These are phyloP conservation scores for Exutisphaerella laricina DNA, from an alignment of 2,329 filamentous ascomycete genomes.

Conservation along the genomic window DNA sequence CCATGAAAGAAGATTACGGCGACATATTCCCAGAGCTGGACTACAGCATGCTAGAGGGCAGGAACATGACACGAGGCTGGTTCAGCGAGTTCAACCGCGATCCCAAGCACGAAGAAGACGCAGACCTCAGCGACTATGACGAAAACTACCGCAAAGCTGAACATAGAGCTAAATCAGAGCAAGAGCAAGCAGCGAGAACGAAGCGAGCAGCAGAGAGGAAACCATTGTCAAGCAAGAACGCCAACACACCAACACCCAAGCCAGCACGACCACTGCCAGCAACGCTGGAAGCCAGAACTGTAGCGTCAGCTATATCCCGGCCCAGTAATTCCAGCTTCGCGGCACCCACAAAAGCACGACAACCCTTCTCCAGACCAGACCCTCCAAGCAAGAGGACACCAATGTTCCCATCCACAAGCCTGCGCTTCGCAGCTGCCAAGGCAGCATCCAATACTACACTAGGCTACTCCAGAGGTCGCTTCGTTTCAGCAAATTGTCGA, in stretches of 20 bases:
- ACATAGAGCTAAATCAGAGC: conserved; percentile 20
- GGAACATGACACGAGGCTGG: conserved; percentile 49
- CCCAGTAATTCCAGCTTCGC: conserved; percentile 34
- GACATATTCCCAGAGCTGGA: conserved; percentile 27
- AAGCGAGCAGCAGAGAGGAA: conserved; percentile 5
- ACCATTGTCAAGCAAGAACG: conserved; percentile 5
- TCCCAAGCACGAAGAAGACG: conserved; percentile 58
- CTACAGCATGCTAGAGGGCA: conserved; percentile 42
- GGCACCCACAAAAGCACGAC: conserved; percentile 37
- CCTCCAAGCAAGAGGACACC: conserved; percentile 21
- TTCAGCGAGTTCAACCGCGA: conserved; percentile 46
- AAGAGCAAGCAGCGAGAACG: conserved; percentile 17
- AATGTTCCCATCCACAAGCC: conserved; percentile 26
- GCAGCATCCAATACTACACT: conserved; percentile 73
- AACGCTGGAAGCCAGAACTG: conserved; percentile 50
- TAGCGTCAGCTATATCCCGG: conserved; percentile 40
- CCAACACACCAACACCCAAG: conserved; percentile 12
- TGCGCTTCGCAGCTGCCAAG: conserved; percentile 57
- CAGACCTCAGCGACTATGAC: conserved; percentile 49
- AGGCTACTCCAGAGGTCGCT: conserved; percentile 75
- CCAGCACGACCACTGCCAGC: conserved; percentile 44
- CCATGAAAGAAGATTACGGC: conserved; percentile 32
- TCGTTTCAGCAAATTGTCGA: conserved; percentile 39
- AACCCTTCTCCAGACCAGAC: conserved; percentile 21
- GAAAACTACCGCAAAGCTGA: conserved; percentile 40